Conservation (phyloP, 371 early-diverging fungal species). For the Actinomucor elegans region DNA sequence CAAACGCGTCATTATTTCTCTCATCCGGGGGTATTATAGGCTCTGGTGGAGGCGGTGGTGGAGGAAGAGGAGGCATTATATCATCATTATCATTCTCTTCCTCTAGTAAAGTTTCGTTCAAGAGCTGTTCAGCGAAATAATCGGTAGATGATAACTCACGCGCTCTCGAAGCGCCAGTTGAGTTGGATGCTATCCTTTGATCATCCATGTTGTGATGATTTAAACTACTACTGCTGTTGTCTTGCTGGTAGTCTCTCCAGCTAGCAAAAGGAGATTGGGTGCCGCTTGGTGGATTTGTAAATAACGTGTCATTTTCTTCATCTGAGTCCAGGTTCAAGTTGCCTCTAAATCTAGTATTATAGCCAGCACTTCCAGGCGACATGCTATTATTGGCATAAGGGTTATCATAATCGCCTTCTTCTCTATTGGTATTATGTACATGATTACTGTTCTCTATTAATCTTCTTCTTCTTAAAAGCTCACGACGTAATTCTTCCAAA, state of each 20-base stretch:
- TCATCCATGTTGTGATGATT: conserved; percentile 32
- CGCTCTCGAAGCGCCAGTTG: conserved; percentile 10
- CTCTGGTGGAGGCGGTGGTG: neutral
- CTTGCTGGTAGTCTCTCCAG: conserved; percentile 29
- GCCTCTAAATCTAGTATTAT: too few relatives aligned
- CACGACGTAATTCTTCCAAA: conserved; percentile 14
- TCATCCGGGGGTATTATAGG: neutral
- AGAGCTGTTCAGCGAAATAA: conserved; percentile 8
- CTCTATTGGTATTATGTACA: neutral
- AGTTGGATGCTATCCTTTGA: conserved; percentile 42
- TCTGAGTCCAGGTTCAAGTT: too few relatives aligned
- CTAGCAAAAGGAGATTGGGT: conserved; percentile 23
- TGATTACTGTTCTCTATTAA: neutral
- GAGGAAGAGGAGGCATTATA: neutral
- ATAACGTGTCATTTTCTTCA: neutral
- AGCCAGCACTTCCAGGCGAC: too few relatives aligned
- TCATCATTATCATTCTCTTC: neutral
- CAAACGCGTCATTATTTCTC: conserved; percentile 27
- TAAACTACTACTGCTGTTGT: conserved; percentile 1
- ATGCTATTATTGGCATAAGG: too few relatives aligned
- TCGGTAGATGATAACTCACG: conserved; percentile 7
- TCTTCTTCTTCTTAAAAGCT: conserved; percentile 8
- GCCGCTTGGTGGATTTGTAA: conserved; percentile 14
- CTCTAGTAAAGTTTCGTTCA: neutral
- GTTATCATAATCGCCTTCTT: conserved; percentile 1